Evolutionary conservation across 139 green algal genomes (phyloP), one percentile per base, ranked within the genome.

Genomic region (Penium margaritaceum): DNA sequence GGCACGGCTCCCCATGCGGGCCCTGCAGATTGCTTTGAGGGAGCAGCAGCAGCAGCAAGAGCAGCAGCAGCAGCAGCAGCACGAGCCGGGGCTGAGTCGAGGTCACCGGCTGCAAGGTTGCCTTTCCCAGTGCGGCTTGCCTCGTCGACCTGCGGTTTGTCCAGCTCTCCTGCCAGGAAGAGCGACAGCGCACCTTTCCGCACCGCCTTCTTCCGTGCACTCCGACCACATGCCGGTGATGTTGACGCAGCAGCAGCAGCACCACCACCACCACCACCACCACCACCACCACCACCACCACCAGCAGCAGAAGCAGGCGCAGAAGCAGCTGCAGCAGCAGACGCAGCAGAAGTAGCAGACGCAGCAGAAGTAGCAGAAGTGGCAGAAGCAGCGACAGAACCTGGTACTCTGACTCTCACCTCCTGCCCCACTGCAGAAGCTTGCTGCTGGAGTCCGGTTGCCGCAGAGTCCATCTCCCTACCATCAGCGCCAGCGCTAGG

Each of bases 91-190:
- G 66, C 14, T 2, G 63, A 15, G n/a, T 5, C 30, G 21, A 29
- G 63, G 2, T 34, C 24, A 35, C 46, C 21, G 46, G 46, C 19
- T 57, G 21, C 21, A 57, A 57, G 21, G 46, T 57, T 21, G 21
- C 19, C 46, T 57, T 21, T 57, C 21, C 46, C 14, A 21, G 57
- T n/a, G n/a, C n/a, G n/a, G n/a, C n/a, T n/a, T n/a, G n/a, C n/a
- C n/a, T n/a, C n/a, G n/a, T n/a, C n/a, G n/a, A n/a, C n/a, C n/a
- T n/a, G 57, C 14, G 57, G 27, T 15, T 66, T 37, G 12, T 75
- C 67, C 35, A 77, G 34, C 17, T 63, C 70, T 19, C 70, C 70
- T 36, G 47, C 70, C 1, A 77, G 58, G 4, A 77, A 77, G 57
- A 77, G 72, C 0, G 70, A 77, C 5, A 77, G 57, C 5, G 57